A percentile compares a stretch with the other conserved stretches of the same genome.
Evolutionary conservation across 2,329 filamentous ascomycete genomes (phyloP).

Genomic region (Aspergillus sp.): DNA sequence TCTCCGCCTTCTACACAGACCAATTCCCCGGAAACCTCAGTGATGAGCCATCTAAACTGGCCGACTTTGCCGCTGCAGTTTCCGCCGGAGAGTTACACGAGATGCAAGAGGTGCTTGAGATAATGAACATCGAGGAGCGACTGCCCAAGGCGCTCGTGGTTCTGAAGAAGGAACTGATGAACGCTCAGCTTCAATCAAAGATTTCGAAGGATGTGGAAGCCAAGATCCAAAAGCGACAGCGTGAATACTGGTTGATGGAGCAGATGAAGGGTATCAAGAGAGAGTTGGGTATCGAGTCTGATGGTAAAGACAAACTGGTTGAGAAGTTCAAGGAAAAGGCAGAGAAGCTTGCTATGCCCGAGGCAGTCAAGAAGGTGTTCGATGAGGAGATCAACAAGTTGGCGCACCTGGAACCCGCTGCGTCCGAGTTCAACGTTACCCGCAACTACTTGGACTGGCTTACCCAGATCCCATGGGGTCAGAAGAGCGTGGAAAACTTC

Average conservation of each 20-base stretch:
- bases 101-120: slow-evolving; percentile 82
- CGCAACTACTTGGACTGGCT: slow-evolving; percentile 98
- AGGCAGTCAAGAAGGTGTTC: slow-evolving; percentile 93
- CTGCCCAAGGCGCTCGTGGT: slow-evolving; percentile 87
- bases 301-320: slow-evolving; percentile 96
- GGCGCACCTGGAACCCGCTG: slow-evolving; percentile 86
- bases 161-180: slow-evolving; percentile 97
- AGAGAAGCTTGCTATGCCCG: slow-evolving; percentile 89
- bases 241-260: slow-evolving; percentile 98
- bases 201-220: slow-evolving; percentile 96
- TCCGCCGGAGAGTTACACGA: slow-evolving; percentile 90
- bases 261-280: slow-evolving; percentile 98
- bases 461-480: slow-evolving; percentile 96
- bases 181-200: slow-evolving; percentile 92
- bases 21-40: slow-evolving; percentile 92
- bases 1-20: slow-evolving; percentile 93
- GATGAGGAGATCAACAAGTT: slow-evolving; percentile 98
- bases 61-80: slow-evolving; percentile 94
- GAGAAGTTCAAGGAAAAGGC: slow-evolving; percentile 98
- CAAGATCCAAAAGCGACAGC: slow-evolving; percentile 94
- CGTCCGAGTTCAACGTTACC: slow-evolving; percentile 97
- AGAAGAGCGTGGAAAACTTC: slow-evolving; percentile 93
- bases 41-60: slow-evolving; percentile 87
- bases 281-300: slow-evolving; percentile 91
- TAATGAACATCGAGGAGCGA: slow-evolving; percentile 84